Evolutionary conservation across 2,329 filamentous ascomycete species (phyloP), one percentile per base, ranked within the genome.

Genomic region (Dactylellina drechsleri): DNA sequence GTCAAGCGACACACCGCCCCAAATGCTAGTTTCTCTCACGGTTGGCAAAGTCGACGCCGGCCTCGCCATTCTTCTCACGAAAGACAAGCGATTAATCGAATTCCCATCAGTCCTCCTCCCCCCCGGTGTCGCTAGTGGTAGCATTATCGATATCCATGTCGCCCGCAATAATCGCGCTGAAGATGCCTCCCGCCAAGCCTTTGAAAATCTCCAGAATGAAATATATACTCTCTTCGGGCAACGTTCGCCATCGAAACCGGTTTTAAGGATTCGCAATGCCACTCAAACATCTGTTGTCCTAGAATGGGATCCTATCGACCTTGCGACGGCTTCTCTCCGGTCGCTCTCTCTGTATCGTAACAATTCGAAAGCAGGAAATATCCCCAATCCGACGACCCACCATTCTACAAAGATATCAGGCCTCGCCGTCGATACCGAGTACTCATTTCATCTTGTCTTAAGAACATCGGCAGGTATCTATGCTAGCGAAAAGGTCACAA

Each of bases 21-120:
- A 3, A 16, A 98, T 99, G 95, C 87, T 98, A 81, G 92, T 99
- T 84, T 98, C 95, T 78, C 87, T 99, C 82, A 98, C 94, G 59
- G 95, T 99, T 83, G 95, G 95, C 86, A 99, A 99, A 85, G 95
- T 99, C 84, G 95, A 99, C 84, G 95, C 95, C 80, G 95, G 95
- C 83, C 94, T 99, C 81, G 96, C 95, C 58, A 95, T 99, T 77
- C 90, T 99, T 66, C 85, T 99, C 81, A 99, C 95, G 56, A 91
- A 96, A 81, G 95, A 99, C 83, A 98, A 98, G 84, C 90, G 95
- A 81, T 87, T 99, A 80, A 98, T 99, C 82, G 95, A 99, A 82
- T 99, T 99, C 81, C 95, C 95, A 41, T 98, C 95, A 54, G 97
- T 99, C 78, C 91, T 99, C 58, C 90, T 99, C 15, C 95, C 95